Percentiles rank a stretch among this genome's conserved stretches.
These are phyloP conservation scores for Coccomyxa subellipsoidea DNA, from an alignment of 163 green algal genomes.

Conservation along the genomic window DNA sequence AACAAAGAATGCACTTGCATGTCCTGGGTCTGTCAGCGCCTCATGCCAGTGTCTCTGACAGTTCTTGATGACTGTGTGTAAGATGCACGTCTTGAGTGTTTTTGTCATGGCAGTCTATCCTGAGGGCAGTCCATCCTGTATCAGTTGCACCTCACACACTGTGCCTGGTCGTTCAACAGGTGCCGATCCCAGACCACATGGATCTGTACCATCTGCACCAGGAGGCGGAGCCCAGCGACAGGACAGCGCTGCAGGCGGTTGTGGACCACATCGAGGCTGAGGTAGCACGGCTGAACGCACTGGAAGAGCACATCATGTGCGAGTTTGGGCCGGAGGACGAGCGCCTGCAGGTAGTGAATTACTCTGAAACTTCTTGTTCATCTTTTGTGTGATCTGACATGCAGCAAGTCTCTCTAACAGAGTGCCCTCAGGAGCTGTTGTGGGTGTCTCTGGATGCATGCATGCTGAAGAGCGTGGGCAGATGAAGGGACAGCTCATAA, in stretches of 20 bases:
- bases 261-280: slow-evolving; percentile 11
- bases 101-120: no score
- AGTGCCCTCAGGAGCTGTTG: neutral
- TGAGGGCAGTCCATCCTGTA: no score
- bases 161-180: slow-evolving; percentile 20
- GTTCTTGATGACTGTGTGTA: no score
- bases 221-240: slow-evolving; percentile 59
- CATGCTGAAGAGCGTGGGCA: no score
- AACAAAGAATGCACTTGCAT: no score
- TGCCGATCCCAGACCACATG: slow-evolving; percentile 68
- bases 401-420: no score
- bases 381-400: neutral
- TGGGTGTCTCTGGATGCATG: neutral
- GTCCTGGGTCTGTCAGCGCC: no score
- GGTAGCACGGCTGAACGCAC: slow-evolving; percentile 37
- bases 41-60: no score
- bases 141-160: neutral
- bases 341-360: slow-evolving; percentile 41
- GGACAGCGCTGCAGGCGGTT: slow-evolving; percentile 54
- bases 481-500: no score
- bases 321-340: slow-evolving; percentile 64
- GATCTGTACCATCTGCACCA: slow-evolving; percentile 67
- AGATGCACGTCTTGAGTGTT: no score
- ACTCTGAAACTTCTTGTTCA: neutral
- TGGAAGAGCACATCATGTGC: slow-evolving; percentile 67